A percentile compares a stretch with the other conserved stretches of the same genome.
Evolutionary conservation across 257 asterid species (phyloP).

Genomic region (Solanum pennellii): DNA sequence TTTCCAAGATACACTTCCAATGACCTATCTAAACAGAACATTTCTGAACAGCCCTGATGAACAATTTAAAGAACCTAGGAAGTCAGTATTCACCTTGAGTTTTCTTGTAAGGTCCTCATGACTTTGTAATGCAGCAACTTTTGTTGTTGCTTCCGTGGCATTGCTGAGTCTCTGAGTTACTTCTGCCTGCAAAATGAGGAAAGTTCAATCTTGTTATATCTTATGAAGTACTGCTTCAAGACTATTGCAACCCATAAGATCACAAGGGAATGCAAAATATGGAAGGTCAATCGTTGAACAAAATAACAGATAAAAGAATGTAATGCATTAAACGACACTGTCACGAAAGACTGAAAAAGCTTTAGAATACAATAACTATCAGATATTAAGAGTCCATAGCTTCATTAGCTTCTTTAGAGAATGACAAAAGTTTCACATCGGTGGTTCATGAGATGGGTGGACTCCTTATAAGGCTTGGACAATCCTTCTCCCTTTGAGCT

Average conservation of each 20-base stretch:
- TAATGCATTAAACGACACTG: not conserved
- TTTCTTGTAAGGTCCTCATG: conserved; percentile 80
- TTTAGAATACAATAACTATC: not conserved
- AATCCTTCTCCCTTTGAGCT: too few relatives aligned
- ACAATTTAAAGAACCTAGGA: not conserved
- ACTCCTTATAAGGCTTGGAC: too few relatives aligned
- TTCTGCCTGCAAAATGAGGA: conserved; percentile 48
- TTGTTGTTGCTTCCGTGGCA: conserved; percentile 25
- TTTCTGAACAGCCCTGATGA: not conserved
- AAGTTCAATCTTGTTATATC: not conserved
- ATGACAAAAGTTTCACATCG: too few relatives aligned
- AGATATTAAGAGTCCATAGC: not conserved
- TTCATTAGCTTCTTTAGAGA: not conserved
- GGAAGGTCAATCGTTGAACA: not conserved
- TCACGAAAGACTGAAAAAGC: not conserved
- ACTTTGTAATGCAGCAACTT: conserved; percentile 39
- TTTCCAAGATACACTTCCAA: not conserved
- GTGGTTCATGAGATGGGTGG: too few relatives aligned
- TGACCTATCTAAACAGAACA: not conserved
- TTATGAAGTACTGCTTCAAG: not conserved
- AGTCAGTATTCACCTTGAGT: conserved; percentile 38
- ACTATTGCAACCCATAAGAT: not conserved
- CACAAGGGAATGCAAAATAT: not conserved
- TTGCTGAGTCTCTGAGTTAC: conserved; percentile 70
- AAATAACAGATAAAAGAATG: not conserved